phyloP scores from a whole-genome alignment of 768 basidiomycete species.

The Leccinum boreale region DNA sequence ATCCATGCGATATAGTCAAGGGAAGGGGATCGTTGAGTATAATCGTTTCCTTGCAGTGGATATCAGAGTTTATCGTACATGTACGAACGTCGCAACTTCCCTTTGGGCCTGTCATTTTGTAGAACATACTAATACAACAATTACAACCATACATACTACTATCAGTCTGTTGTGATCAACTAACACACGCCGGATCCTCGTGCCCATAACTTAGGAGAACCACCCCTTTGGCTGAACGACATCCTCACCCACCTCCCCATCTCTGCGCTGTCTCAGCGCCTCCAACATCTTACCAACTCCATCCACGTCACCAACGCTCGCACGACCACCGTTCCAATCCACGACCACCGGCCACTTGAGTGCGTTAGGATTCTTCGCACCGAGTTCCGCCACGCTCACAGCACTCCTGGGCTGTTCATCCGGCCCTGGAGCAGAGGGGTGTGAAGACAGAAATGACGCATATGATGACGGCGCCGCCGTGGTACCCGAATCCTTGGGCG shows the following conservation, averaged over 20 bases:
- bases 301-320: constrained; percentile 63
- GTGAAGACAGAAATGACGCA: constrained; percentile 55
- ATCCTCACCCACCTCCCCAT: constrained; percentile 52
- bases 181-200: background rate
- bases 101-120: background rate
- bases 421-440: constrained; percentile 44
- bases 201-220: constrained; percentile 38
- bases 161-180: too few species aligned
- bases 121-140: background rate
- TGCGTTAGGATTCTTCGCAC: constrained; percentile 50
- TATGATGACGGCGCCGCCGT: constrained; percentile 17
- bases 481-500: constrained; percentile 30
- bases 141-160: too few species aligned
- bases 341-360: constrained; percentile 82
- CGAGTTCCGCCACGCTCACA: constrained; percentile 48
- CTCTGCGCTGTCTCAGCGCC: constrained; percentile 57
- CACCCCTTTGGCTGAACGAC: constrained; percentile 51
- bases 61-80: background rate
- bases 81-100: background rate
- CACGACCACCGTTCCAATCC: constrained; percentile 67
- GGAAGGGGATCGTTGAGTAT: background rate
- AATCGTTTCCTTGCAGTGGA: background rate
- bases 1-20: background rate
- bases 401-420: constrained; percentile 40
- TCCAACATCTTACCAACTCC: constrained; percentile 70